Percentiles rank a stretch among this genome's conserved stretches.
phyloP scores from a whole-genome alignment of 257 asterid genomes.

The Capsicum rhomboideum region DNA sequence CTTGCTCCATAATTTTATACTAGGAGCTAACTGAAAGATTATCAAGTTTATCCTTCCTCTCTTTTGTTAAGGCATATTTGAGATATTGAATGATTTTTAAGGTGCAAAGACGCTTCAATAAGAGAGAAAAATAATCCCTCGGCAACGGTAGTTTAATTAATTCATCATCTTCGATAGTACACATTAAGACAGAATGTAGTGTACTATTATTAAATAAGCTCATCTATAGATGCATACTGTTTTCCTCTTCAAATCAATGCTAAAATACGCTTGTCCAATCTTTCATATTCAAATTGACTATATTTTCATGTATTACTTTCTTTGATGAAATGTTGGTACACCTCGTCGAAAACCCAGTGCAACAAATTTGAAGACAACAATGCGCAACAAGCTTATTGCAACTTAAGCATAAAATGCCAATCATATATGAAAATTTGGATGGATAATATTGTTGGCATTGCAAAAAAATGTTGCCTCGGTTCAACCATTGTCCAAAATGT shows the following conservation, averaged over 20 bases:
- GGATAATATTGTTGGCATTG: neutral
- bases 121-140: neutral
- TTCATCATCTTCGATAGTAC: no score
- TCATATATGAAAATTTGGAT: neutral
- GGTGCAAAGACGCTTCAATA: neutral
- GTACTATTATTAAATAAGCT: neutral
- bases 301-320: no score
- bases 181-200: neutral
- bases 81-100: neutral
- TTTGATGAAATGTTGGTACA: neutral
- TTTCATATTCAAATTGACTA: neutral
- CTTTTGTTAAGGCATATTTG: neutral
- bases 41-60: neutral
- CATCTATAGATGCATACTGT: neutral
- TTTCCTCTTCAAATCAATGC: neutral
- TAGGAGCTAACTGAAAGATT: neutral
- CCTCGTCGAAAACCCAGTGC: no score
- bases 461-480: neutral
- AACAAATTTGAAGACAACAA: no score
- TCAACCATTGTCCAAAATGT: neutral
- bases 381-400: no score
- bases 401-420: no score
- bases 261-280: neutral
- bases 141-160: neutral
- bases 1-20: neutral